A percentile compares a stretch with the other conserved stretches of the same genome.
These are phyloP conservation scores for Guadua angustifolia DNA, from an alignment of 176 grass and related monocot species.

Conservation along the genomic window DNA sequence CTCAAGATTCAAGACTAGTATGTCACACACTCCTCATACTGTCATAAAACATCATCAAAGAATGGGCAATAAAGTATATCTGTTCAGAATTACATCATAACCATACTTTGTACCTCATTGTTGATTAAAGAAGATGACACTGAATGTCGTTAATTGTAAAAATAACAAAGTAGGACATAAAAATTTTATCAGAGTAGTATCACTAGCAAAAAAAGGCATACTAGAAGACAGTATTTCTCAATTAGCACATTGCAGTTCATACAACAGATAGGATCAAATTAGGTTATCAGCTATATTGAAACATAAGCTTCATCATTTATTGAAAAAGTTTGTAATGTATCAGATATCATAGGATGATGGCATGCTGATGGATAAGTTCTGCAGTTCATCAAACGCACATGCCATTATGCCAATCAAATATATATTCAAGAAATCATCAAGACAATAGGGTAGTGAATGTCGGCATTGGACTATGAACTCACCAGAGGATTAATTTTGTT, in stretches of 20 bases:
- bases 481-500: slow-evolving; percentile 98
- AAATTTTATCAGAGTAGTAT: background rate
- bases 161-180: background rate
- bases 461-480: slow-evolving; percentile 40
- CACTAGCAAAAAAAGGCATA: background rate
- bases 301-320: background rate
- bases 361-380: background rate
- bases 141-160: background rate
- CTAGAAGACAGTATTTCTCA: background rate
- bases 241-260: background rate
- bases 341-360: background rate
- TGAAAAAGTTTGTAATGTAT: background rate
- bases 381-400: background rate
- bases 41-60: background rate
- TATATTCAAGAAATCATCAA: background rate
- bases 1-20: background rate
- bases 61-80: background rate
- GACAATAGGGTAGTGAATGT: background rate
- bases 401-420: background rate
- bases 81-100: background rate
- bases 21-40: background rate
- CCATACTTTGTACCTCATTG: background rate
- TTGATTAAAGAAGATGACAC: background rate
- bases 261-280: background rate
- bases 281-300: background rate